Percentiles rank a stretch among this genome's conserved stretches.
Evolutionary conservation across 2,329 filamentous ascomycete species (phyloP).

Genomic region (Hymenoscyphus scutula): DNA sequence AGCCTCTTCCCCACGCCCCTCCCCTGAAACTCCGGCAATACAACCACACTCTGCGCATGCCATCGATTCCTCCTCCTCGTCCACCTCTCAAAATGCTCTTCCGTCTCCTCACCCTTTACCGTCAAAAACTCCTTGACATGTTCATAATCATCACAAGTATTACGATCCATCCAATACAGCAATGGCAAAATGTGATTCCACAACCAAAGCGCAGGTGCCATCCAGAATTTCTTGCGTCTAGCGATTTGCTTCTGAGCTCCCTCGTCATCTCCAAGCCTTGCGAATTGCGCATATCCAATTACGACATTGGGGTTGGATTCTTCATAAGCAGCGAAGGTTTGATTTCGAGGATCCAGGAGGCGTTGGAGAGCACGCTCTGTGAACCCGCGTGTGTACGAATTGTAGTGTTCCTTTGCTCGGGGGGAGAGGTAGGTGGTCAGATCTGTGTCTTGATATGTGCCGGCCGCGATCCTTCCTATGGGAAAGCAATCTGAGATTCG

Average conservation of each 20-base stretch:
- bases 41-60: conserved; percentile 29
- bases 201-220: conserved; percentile 8
- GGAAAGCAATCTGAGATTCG: conserved; percentile 17
- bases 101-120: conserved; percentile 10
- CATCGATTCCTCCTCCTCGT: conserved; percentile 28
- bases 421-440: conserved; percentile 26
- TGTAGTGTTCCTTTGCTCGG: conserved; percentile 15
- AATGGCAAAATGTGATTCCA: conserved; percentile 8
- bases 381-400: conserved; percentile 19
- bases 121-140: conserved; percentile 10
- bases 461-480: conserved; percentile 24
- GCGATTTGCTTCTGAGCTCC: conserved; percentile 19
- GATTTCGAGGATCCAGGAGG: conserved; percentile 21
- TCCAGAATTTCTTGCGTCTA: conserved; percentile 11
- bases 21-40: conserved; percentile 25
- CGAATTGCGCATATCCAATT: conserved; percentile 26
- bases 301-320: conserved; percentile 12
- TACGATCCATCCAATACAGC: conserved; percentile 15
- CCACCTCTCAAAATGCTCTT: conserved; percentile 22
- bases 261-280: conserved; percentile 25
- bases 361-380: conserved; percentile 19
- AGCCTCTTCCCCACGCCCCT: conserved; percentile 30
- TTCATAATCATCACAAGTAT: conserved; percentile 14
- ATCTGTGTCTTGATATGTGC: conserved; percentile 22
- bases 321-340: conserved; percentile 23